Evolutionary conservation across 2,329 filamentous ascomycete genomes (phyloP).

Genomic region (Aspergillus carbonarius): DNA sequence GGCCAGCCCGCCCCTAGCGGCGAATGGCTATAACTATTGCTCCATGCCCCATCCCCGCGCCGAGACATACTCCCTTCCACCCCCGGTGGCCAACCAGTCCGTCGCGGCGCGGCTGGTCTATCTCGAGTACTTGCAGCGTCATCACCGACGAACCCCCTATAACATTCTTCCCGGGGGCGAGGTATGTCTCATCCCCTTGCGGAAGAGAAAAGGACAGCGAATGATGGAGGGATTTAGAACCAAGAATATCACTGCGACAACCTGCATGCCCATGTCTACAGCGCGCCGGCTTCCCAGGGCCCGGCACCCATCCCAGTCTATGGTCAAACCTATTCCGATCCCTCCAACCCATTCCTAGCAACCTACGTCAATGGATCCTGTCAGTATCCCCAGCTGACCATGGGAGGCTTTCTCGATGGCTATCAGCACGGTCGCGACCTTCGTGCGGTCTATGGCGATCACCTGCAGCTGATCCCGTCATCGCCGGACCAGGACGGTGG

Average conservation of each 20-base stretch:
- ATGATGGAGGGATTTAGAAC: conserved; percentile 28
- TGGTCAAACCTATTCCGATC: conserved; percentile 38
- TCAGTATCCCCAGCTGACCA: conserved; percentile 42
- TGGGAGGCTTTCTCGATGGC: conserved; percentile 40
- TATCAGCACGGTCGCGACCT: conserved; percentile 40
- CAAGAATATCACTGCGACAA: conserved; percentile 40
- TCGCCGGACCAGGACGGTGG: conserved; percentile 21
- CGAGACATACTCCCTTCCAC: conserved; percentile 33
- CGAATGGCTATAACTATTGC: conserved; percentile 42
- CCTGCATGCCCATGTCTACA: conserved; percentile 39
- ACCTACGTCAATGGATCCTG: conserved; percentile 36
- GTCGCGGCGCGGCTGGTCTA: conserved; percentile 35
- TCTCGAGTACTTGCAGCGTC: conserved; percentile 41
- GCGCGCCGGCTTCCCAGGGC: conserved; percentile 20
- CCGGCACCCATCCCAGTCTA: conserved; percentile 33
- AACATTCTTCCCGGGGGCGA: conserved; percentile 42
- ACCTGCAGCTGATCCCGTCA: conserved; percentile 32
- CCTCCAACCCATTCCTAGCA: conserved; percentile 34
- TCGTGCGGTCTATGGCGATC: conserved; percentile 32
- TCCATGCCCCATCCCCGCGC: conserved; percentile 41
- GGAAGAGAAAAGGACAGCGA: not conserved
- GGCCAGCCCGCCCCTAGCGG: conserved; percentile 18
- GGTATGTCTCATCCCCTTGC: conserved; percentile 16
- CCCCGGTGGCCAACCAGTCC: conserved; percentile 26
- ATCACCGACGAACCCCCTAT: conserved; percentile 41